phyloP scores from a whole-genome alignment of 1,284 basidiomycete genomes.

The Stygiomarasmius scandens region DNA sequence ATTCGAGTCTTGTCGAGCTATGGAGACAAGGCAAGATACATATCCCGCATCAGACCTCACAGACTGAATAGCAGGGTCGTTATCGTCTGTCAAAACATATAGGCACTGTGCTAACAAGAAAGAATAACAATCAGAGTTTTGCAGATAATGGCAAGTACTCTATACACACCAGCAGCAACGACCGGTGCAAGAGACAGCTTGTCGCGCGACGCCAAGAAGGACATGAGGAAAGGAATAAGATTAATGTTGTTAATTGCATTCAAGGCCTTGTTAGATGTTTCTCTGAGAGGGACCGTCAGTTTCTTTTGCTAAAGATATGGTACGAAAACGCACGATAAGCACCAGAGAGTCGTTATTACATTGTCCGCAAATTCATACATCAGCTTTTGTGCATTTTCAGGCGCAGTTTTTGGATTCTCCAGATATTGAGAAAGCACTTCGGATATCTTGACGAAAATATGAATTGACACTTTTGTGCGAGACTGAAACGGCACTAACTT shows the following conservation, averaged over 20 bases:
- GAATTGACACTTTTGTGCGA: constrained; percentile 3
- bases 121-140: constrained; percentile 9
- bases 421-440: constrained; percentile 71
- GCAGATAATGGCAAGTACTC: neutral
- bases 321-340: constrained; percentile 74
- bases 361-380: constrained; percentile 90
- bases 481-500: constrained; percentile 49
- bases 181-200: constrained; percentile 72
- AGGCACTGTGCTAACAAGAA: constrained; percentile 75
- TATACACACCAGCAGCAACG: constrained; percentile 70
- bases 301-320: constrained; percentile 11
- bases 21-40: constrained; percentile 71
- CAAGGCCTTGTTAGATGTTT: constrained; percentile 90
- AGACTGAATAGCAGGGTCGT: constrained; percentile 65
- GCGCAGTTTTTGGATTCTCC: constrained; percentile 55
- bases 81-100: constrained; percentile 90
- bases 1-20: constrained; percentile 47
- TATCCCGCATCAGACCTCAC: constrained; percentile 66
- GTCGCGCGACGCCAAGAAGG: constrained; percentile 73
- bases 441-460: constrained; percentile 62
- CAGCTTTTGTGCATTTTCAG: constrained; percentile 72
- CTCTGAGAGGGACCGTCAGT: constrained; percentile 55
- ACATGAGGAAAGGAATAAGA: constrained; percentile 80
- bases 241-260: constrained; percentile 82
- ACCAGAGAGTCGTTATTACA: constrained; percentile 90